Base-by-base conservation (phyloP, 2,329 filamentous ascomycete species). In the Cladophialophora exuberans region DNA sequence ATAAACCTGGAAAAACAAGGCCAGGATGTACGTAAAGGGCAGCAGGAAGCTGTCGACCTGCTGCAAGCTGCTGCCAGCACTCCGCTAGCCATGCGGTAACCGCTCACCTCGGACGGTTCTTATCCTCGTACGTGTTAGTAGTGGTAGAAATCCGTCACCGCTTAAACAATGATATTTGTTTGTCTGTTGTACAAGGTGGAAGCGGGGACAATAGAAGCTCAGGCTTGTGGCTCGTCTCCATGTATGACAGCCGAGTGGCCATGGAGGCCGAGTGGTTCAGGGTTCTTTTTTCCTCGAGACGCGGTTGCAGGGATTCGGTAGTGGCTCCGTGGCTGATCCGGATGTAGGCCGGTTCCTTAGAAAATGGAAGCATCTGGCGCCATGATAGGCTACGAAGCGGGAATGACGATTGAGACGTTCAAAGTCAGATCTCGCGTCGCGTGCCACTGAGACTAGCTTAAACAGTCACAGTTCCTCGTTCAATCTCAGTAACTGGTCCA, bases 401-500 rank as follows among this genome's bases (percentile, higher is more conserved):
- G 54, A 41, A 58, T 61, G 58, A 61, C 58, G 55, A 35, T 46
- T 48, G 48, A 58, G 44, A 53, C 58, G 49, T 49, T 30, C 55
- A 61, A 52, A 56, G 52, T 61, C 52, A 61, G 58, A 61, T 61
- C 52, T 57, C 58, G 58, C 55, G 55, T 61, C 55, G 55, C 58
- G 58, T 57, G 54, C 51, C 42, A 49, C 22, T 50, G 22, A 22
- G 30, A 36, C 56, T 56, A 53, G 56, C 52, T 52, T 44, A 31
- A 54, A 43, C 43, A 35, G 47, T 41, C 41, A 23, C 1, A n/a
- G n/a, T n/a, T n/a, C n/a, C n/a, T n/a, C n/a, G n/a, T n/a, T n/a
- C n/a, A n/a, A n/a, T n/a, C n/a, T n/a, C n/a, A n/a, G n/a, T n/a
- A n/a, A n/a, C n/a, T n/a, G n/a, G n/a, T n/a, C n/a, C n/a, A n/a